Evolutionary conservation across 2,329 filamentous ascomycete genomes (phyloP).

Genomic region (Claviceps spartinae): DNA sequence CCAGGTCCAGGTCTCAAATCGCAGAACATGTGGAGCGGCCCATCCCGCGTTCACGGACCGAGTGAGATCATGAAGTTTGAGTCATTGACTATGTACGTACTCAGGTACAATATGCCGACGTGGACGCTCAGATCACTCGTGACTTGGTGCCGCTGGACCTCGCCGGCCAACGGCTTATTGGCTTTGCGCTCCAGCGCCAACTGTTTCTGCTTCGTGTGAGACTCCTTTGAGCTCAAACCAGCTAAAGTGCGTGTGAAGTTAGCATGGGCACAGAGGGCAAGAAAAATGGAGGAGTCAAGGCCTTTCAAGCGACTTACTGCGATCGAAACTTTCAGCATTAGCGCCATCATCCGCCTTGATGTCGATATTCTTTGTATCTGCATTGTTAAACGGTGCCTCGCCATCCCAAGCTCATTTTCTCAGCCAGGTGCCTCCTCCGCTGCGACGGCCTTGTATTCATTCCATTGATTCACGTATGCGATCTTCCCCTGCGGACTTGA

Average conservation of each 20-base stretch:
- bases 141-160: too few species aligned
- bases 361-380: too few species aligned
- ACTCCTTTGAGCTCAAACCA: slow-evolving; percentile 55
- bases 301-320: slow-evolving; percentile 19
- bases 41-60: not conserved
- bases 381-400: not conserved
- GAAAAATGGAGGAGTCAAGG: too few species aligned
- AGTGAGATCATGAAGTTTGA: too few species aligned
- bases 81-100: too few species aligned
- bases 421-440: not conserved
- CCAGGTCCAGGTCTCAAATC: not conserved
- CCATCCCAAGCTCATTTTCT: not conserved
- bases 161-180: slow-evolving; percentile 80
- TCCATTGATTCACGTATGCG: slow-evolving; percentile 25
- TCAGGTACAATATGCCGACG: too few species aligned
- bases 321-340: slow-evolving; percentile 23
- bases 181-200: slow-evolving; percentile 80
- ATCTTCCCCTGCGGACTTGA: slow-evolving; percentile 15
- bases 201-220: slow-evolving; percentile 85
- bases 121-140: too few species aligned
- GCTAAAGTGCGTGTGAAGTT: not conserved
- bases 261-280: not conserved
- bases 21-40: not conserved
- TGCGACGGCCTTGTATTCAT: slow-evolving; percentile 13
- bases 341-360: too few species aligned